Evolutionary conservation across 441 rosid genomes (phyloP).

Genomic region (Flueggea neowawraea): DNA sequence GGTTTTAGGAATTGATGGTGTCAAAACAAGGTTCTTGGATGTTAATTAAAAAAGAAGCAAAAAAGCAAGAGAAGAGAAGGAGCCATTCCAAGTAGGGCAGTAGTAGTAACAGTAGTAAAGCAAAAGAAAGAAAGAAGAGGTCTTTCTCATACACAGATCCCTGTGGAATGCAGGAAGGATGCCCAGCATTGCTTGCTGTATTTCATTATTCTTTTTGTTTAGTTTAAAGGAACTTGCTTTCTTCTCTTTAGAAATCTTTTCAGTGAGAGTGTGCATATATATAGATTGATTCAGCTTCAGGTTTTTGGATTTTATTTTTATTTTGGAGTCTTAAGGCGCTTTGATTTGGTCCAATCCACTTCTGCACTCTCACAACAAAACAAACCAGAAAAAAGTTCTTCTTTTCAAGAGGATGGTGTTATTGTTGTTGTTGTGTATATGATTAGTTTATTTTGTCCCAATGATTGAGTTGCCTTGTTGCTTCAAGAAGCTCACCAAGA

Average conservation of each 20-base stretch:
- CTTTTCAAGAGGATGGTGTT: background rate
- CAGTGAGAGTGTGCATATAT: slow-evolving; percentile 15
- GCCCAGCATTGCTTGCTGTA: slow-evolving; percentile 61
- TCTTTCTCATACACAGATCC: slow-evolving; percentile 98
- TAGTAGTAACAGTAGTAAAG: slow-evolving; percentile 26
- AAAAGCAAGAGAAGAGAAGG: slow-evolving; percentile 11
- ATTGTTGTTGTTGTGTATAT: slow-evolving; percentile 7
- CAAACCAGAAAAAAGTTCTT: too few relatives aligned
- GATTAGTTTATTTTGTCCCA: slow-evolving; percentile 45
- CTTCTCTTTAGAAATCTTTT: slow-evolving; percentile 37
- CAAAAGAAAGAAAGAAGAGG: slow-evolving; percentile 31
- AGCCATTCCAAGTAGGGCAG: slow-evolving; percentile 6
- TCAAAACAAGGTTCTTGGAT: background rate
- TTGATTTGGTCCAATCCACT: slow-evolving; percentile 35
- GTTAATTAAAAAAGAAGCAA: background rate
- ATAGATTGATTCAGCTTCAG: slow-evolving; percentile 41
- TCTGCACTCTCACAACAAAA: slow-evolving; percentile 28
- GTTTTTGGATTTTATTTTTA: slow-evolving; percentile 21
- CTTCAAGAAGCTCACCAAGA: slow-evolving; percentile 24
- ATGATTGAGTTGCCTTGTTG: slow-evolving; percentile 56
- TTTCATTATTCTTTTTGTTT: slow-evolving; percentile 59
- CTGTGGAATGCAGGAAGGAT: slow-evolving; percentile 60
- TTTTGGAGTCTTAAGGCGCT: slow-evolving; percentile 19
- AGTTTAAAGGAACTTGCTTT: slow-evolving; percentile 59
- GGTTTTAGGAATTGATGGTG: background rate